Percentiles rank a stretch among this genome's conserved stretches.
phyloP scores from a whole-genome alignment of 306 rosid species.

The Sindora glabra region DNA sequence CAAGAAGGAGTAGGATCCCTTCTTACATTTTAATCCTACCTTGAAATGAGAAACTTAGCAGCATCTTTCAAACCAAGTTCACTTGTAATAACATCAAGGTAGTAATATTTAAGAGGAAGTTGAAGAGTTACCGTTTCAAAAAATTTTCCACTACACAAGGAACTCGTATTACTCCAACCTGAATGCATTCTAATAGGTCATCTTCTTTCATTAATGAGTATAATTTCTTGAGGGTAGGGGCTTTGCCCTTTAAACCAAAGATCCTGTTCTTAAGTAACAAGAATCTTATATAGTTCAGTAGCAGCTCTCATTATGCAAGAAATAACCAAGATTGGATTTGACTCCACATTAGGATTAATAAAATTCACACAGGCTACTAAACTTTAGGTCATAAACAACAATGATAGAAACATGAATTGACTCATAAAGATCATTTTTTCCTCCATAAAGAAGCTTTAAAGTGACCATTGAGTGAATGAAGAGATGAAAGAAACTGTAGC shows the following conservation, averaged over 20 bases:
- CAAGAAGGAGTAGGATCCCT: no score
- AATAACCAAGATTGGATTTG: slow-evolving; percentile 49
- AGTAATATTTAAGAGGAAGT: slow-evolving; percentile 56
- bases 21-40: no score
- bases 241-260: slow-evolving; percentile 58
- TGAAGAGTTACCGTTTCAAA: slow-evolving; percentile 45
- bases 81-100: slow-evolving; percentile 69
- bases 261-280: slow-evolving; percentile 40
- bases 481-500: slow-evolving; percentile 59
- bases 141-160: slow-evolving; percentile 57
- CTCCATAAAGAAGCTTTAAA: slow-evolving; percentile 62
- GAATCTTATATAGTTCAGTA: slow-evolving; percentile 36
- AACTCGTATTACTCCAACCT: slow-evolving; percentile 43
- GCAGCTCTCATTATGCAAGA: slow-evolving; percentile 48
- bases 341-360: slow-evolving; percentile 71
- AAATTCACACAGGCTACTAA: slow-evolving; percentile 50
- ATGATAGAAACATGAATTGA: slow-evolving; percentile 57
- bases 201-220: slow-evolving; percentile 28
- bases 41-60: slow-evolving; percentile 52
- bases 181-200: slow-evolving; percentile 27
- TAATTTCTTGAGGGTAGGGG: slow-evolving; percentile 51
- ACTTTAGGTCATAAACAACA: slow-evolving; percentile 48
- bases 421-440: slow-evolving; percentile 55
- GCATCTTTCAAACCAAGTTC: slow-evolving; percentile 70
- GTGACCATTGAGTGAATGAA: slow-evolving; percentile 84